phyloP scores from a whole-genome alignment of 2,329 filamentous ascomycete genomes.

The Botrytis aclada region DNA sequence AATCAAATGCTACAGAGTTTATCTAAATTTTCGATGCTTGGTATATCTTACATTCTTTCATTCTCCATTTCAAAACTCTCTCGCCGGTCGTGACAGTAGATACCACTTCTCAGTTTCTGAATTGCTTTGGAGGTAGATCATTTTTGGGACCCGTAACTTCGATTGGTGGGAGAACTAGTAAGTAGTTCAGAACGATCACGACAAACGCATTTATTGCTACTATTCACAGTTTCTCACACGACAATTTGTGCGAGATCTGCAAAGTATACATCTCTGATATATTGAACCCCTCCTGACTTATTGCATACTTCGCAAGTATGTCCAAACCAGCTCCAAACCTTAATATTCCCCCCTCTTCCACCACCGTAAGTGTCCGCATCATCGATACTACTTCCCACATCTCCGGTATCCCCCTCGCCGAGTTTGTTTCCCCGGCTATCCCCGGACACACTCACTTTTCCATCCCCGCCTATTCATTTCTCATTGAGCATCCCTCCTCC shows the following conservation, averaged over 20 bases:
- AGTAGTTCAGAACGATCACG: background rate
- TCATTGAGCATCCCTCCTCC: conserved; percentile 11
- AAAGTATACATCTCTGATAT: conserved; percentile 3
- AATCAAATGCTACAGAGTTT: too few relatives aligned
- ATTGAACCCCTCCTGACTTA: background rate
- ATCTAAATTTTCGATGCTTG: background rate
- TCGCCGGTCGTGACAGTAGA: background rate
- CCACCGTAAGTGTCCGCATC: conserved; percentile 37
- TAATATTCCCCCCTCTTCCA: conserved; percentile 35
- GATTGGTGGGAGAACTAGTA: background rate
- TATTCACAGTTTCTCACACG: background rate
- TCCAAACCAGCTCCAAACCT: conserved; percentile 25
- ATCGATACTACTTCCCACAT: conserved; percentile 38
- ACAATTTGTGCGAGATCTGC: background rate
- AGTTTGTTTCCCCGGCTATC: conserved; percentile 35
- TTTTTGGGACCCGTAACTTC: background rate
- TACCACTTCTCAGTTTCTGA: background rate
- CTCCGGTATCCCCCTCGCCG: conserved; percentile 25
- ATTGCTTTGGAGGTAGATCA: background rate
- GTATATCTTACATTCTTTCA: background rate
- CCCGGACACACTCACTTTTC: conserved; percentile 39
- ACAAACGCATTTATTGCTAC: background rate
- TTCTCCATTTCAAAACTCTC: background rate
- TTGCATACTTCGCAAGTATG: background rate
- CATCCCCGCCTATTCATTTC: conserved; percentile 24